Conservation (phyloP, 2,329 filamentous ascomycete species). For the Eutypa lata region DNA sequence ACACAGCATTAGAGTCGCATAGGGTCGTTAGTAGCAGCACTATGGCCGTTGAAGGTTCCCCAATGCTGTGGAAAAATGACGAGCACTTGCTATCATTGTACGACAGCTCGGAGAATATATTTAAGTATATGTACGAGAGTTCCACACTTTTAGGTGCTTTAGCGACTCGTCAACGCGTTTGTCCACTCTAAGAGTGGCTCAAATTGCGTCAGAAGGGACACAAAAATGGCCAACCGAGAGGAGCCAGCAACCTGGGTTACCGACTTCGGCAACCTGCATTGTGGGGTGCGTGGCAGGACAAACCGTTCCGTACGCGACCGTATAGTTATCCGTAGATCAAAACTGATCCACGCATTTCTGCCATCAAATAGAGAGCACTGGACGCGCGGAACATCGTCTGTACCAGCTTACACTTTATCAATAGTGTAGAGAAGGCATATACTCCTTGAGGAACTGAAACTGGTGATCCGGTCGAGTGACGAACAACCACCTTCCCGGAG, state of each 20-base stretch:
- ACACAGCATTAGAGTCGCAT: background rate
- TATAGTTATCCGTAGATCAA: conserved; percentile 9
- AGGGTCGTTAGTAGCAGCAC: background rate
- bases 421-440: background rate
- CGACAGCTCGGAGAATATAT: background rate
- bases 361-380: conserved; percentile 12
- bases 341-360: background rate
- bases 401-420: background rate
- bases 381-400: background rate
- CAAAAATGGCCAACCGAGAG: conserved; percentile 11
- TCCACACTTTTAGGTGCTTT: background rate
- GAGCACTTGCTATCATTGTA: background rate
- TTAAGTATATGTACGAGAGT: background rate
- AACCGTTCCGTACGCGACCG: conserved; percentile 13
- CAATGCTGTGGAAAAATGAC: background rate
- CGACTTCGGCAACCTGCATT: conserved; percentile 23
- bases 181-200: background rate
- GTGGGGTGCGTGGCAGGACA: conserved; percentile 20
- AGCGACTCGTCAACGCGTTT: background rate
- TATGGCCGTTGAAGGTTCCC: background rate
- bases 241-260: conserved; percentile 15
- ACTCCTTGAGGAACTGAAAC: background rate
- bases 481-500: background rate
- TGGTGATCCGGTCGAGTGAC: background rate
- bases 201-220: conserved; percentile 19